Percentiles rank a stretch among this genome's conserved stretches.
Conservation (phyloP, 78 protist species). For the Chrysochromulina tobinii region DNA sequence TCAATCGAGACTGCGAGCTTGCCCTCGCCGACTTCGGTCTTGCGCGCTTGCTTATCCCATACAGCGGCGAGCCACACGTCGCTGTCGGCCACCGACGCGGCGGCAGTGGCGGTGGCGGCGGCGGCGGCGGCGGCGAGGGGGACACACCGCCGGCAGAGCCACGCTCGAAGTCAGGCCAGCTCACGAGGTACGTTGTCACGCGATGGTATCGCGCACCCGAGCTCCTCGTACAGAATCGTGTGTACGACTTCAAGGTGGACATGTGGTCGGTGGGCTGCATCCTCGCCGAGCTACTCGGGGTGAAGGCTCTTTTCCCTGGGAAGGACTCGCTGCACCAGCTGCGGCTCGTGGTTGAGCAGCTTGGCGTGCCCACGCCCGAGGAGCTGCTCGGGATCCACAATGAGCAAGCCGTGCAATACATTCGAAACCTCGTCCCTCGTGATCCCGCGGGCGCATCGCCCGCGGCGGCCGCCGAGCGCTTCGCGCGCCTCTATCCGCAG, state of each 20-base stretch:
- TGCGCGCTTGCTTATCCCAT: conserved; percentile 6
- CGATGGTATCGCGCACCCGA: conserved; percentile 64
- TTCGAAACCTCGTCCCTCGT: background rate
- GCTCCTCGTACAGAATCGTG: conserved; percentile 11
- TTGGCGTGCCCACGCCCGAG: background rate
- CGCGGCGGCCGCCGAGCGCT: background rate
- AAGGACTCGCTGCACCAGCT: background rate
- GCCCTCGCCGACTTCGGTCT: conserved; percentile 47
- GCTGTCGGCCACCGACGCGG: no score
- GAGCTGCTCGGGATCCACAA: conserved; percentile 8
- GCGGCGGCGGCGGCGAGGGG: no score
- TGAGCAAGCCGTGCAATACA: conserved; percentile 3
- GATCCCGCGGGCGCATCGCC: no score
- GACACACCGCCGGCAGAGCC: background rate
- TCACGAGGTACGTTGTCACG: conserved; percentile 25
- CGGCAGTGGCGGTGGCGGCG: no score
- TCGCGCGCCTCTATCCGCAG: background rate
- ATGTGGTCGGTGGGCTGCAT: conserved; percentile 58
- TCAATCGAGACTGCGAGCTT: conserved; percentile 55
- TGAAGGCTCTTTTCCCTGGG: conserved; percentile 47
- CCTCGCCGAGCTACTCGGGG: conserved; percentile 47
- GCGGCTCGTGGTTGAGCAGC: background rate
- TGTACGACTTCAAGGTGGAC: conserved; percentile 31
- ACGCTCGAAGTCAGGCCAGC: background rate
- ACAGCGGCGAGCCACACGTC: no score